Conservation (phyloP, 164 flowering plant species). For the Liquidambar formosana region DNA sequence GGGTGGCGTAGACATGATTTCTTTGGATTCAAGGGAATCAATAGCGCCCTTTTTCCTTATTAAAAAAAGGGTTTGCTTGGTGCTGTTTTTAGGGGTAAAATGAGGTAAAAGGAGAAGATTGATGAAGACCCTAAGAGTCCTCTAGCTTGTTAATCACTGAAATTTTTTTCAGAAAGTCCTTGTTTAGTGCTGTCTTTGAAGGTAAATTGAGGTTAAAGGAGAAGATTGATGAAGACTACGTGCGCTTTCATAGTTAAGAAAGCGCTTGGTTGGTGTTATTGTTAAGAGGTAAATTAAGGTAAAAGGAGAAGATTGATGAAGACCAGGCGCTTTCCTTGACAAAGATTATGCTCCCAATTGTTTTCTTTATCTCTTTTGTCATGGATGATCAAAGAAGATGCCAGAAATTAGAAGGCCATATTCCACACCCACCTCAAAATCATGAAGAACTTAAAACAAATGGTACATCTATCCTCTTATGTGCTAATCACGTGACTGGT, state of each 20-base stretch:
- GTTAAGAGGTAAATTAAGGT: neutral
- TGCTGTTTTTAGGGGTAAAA: neutral
- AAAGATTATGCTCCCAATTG: neutral
- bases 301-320: conserved; percentile 5
- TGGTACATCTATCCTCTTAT: too few species aligned
- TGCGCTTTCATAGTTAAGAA: too few species aligned
- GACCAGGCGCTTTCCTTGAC: conserved; percentile 3
- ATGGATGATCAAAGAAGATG: neutral
- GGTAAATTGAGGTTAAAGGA: neutral
- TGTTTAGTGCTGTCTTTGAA: neutral
- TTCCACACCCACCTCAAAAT: conserved; percentile 3
- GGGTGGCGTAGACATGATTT: neutral
- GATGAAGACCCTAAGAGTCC: too few species aligned
- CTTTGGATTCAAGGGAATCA: conserved; percentile 3
- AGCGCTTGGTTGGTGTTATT: too few species aligned
- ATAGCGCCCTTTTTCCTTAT: neutral
- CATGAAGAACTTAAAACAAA: too few species aligned
- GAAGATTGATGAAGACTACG: neutral
- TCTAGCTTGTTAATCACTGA: too few species aligned
- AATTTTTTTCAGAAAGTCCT: too few species aligned
- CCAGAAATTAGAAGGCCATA: neutral
- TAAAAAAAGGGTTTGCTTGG: conserved; percentile 1
- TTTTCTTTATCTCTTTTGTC: neutral
- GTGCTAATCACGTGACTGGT: too few species aligned
- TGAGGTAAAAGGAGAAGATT: neutral